These are phyloP conservation scores for Lycium ferocissimum DNA, from an alignment of 257 asterid genomes.

Conservation along the genomic window DNA sequence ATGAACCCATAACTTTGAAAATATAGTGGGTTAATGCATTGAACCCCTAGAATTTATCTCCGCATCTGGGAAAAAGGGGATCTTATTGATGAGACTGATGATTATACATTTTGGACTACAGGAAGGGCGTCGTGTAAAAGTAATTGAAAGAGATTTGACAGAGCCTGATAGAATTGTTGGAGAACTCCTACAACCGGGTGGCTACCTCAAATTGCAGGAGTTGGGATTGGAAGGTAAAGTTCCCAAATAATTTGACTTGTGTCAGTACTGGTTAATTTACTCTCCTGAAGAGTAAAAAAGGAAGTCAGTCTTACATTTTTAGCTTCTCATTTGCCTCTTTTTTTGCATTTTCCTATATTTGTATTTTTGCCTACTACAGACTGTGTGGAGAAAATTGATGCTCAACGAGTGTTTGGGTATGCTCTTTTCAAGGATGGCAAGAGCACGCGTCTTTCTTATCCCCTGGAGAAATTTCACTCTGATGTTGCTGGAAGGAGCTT, in stretches of 20 bases:
- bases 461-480: conserved; percentile 78
- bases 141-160: conserved; percentile 84
- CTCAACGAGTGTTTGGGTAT: conserved; percentile 89
- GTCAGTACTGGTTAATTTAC: background rate
- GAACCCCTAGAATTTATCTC: no score
- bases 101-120: conserved; percentile 38
- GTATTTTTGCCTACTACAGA: conserved; percentile 44
- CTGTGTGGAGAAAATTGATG: conserved; percentile 87
- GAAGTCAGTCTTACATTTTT: background rate
- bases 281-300: background rate
- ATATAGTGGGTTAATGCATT: no score
- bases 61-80: background rate
- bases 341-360: conserved; percentile 23
- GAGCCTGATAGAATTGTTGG: conserved; percentile 97
- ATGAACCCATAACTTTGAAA: no score
- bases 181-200: conserved; percentile 94
- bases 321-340: conserved; percentile 24
- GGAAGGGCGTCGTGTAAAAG: conserved; percentile 85
- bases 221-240: conserved; percentile 78
- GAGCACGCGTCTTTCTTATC: conserved; percentile 77
- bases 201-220: conserved; percentile 85
- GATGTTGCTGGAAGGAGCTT: conserved; percentile 95
- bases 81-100: background rate
- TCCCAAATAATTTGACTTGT: background rate
- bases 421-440: conserved; percentile 94